Base-by-base conservation (phyloP, 768 basidiomycete species). In the Obba rivulosa region DNA sequence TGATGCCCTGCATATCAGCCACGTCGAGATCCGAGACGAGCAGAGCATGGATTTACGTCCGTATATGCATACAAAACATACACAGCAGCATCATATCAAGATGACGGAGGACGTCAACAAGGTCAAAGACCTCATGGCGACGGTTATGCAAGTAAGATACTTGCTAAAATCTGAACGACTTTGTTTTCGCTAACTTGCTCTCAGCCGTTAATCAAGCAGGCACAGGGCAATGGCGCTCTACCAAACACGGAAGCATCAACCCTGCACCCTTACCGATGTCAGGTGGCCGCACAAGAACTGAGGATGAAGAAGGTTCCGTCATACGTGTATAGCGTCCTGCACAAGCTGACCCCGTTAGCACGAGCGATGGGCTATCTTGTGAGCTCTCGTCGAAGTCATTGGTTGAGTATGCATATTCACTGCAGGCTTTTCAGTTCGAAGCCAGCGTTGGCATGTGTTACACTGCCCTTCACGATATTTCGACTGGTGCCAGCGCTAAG, bases 21-120 rank as follows among this genome's bases (percentile, higher is more conserved):
- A 83, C 49, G 94, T 99, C 49, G 95, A 98, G 61, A 90, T 98
- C 53, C 79, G 96, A 44, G 83, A 95, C 60, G 96, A 97, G 60
- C 76, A 83, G 48, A 92, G 92, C 58, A 66, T 93, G 21, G 96
- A 98, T 68, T 73, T 98, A 31, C 78, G 79, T 54, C 76, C 77
- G 31, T 99, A 95, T 61, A 78, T 95, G 57, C 85, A 92, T 60
- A 80, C 88, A 55, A 99, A 98, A 88, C 78, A 76, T 52, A 75
- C 89, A n/a, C 72, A 85, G 52, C 81, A 87, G 49, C 87, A 92
- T 62, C 71, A 89, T 35, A 81, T 98, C 46, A 69, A 68, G 34
- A 87, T 96, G 77, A 78, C 70, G 24, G 79, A 78, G 2, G 79
- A 81, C 2, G 77, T 96, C 24, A 62, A 68, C 28, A 77, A 72